These are phyloP conservation scores for Eucalyptus microcorys DNA, from an alignment of 345 rosid genomes.

Conservation along the genomic window DNA sequence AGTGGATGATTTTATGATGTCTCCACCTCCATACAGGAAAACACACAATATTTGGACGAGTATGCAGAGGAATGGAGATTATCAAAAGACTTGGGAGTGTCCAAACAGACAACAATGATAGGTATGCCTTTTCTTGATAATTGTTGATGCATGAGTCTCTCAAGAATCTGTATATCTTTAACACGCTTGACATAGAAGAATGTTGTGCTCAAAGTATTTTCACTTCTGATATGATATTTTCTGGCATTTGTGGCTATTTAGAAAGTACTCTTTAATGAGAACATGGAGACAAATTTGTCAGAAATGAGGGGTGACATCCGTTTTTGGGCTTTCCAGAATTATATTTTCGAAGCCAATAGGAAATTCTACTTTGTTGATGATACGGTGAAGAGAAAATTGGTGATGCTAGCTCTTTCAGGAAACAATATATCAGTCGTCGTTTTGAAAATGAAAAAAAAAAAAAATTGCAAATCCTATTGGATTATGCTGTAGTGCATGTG, in stretches of 20 bases:
- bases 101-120: slow-evolving; percentile 91
- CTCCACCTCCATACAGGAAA: slow-evolving; percentile 31
- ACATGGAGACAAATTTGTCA: not conserved
- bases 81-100: slow-evolving; percentile 92
- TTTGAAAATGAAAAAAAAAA: not conserved
- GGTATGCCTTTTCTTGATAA: slow-evolving; percentile 17
- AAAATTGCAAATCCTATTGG: not conserved
- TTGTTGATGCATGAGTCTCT: not conserved
- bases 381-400: not conserved
- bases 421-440: not conserved
- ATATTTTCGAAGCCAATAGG: not conserved
- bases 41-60: slow-evolving; percentile 96
- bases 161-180: not conserved
- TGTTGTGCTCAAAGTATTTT: not conserved
- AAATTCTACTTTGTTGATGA: not conserved
- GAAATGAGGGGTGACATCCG: not conserved
- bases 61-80: slow-evolving; percentile 85
- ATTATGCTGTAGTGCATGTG: not conserved
- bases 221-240: not conserved
- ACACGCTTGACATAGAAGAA: not conserved
- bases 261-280: not conserved
- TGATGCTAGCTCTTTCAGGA: not conserved
- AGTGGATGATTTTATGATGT: not conserved
- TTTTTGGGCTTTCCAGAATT: not conserved
- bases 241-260: not conserved